Conservation (phyloP, 164 flowering plant genomes). For the Piper longum region DNA sequence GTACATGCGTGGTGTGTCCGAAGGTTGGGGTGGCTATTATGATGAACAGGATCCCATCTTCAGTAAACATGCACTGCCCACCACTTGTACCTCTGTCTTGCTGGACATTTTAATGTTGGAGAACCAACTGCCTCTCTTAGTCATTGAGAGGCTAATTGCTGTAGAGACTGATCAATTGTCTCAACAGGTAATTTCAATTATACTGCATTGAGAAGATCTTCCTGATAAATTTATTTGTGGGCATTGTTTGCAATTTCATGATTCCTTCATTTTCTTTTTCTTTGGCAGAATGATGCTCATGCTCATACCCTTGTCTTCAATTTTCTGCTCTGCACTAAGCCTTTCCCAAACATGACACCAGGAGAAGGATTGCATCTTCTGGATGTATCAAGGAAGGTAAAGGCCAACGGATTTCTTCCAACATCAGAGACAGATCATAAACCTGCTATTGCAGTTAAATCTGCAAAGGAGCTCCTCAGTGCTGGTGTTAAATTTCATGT, state of each 20-base stretch:
- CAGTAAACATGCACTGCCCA: slow-evolving; percentile 37
- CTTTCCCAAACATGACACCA: background rate
- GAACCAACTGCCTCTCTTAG: slow-evolving; percentile 51
- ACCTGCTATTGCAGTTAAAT: background rate
- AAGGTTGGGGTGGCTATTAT: slow-evolving; percentile 24
- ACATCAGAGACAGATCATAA: background rate
- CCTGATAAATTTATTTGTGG: background rate
- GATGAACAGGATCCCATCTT: slow-evolving; percentile 43
- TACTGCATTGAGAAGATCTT: too few relatives aligned
- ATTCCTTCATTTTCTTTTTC: too few relatives aligned
- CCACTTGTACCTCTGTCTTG: slow-evolving; percentile 29
- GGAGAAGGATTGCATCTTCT: background rate
- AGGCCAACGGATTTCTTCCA: background rate
- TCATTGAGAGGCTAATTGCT: slow-evolving; percentile 12
- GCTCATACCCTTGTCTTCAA: background rate
- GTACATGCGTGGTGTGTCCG: slow-evolving; percentile 34
- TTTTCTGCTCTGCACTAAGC: background rate
- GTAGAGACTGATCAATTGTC: slow-evolving; percentile 8
- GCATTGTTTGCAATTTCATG: background rate
- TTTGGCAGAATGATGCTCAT: background rate
- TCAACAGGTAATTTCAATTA: background rate
- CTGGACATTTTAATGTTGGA: slow-evolving; percentile 64
- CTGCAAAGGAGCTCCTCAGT: background rate
- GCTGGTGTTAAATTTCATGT: background rate
- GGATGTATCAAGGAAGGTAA: background rate